phyloP scores from a whole-genome alignment of 805 yeast genomes.

The Candida andamanensis region DNA sequence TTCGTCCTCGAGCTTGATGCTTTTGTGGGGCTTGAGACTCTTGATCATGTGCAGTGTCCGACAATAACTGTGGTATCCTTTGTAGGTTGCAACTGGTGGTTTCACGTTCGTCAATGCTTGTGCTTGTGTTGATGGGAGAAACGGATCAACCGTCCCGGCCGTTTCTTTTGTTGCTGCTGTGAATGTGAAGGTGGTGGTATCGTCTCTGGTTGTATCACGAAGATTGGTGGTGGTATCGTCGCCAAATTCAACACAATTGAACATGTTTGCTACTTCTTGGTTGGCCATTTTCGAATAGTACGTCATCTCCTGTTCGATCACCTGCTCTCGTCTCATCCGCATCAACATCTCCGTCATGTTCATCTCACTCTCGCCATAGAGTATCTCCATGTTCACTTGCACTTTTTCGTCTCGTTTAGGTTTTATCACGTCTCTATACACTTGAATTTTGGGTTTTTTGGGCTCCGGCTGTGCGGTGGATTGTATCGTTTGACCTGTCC shows the following conservation, averaged over 20 bases:
- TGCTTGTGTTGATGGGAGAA: constrained; percentile 36
- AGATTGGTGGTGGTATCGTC: constrained; percentile 18
- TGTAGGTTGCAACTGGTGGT: constrained; percentile 28
- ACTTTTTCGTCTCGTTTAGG: too few species aligned
- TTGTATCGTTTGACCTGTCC: constrained; percentile 62
- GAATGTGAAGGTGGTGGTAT: constrained; percentile 49
- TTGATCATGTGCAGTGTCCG: too few species aligned
- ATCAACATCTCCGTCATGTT: constrained; percentile 66
- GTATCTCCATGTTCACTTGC: constrained; percentile 53
- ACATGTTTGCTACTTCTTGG: constrained; percentile 70
- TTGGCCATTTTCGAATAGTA: constrained; percentile 69
- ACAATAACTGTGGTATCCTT: constrained; percentile 29
- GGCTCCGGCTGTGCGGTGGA: too few species aligned
- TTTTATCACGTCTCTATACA: constrained; percentile 20
- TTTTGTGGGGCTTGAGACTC: constrained; percentile 30
- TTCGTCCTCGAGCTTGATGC: constrained; percentile 32
- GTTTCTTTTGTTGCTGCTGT: constrained; percentile 3
- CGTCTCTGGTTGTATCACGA: constrained; percentile 34
- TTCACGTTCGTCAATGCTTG: constrained; percentile 32
- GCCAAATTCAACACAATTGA: constrained; percentile 48
- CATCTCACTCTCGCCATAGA: constrained; percentile 49
- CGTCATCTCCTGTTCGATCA: constrained; percentile 38
- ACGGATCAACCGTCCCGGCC: constrained; percentile 39
- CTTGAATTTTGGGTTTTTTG: constrained; percentile 16
- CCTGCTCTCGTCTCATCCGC: constrained; percentile 29